Conservation (phyloP, 1,284 basidiomycete species). For the Meripilus lineatus region DNA sequence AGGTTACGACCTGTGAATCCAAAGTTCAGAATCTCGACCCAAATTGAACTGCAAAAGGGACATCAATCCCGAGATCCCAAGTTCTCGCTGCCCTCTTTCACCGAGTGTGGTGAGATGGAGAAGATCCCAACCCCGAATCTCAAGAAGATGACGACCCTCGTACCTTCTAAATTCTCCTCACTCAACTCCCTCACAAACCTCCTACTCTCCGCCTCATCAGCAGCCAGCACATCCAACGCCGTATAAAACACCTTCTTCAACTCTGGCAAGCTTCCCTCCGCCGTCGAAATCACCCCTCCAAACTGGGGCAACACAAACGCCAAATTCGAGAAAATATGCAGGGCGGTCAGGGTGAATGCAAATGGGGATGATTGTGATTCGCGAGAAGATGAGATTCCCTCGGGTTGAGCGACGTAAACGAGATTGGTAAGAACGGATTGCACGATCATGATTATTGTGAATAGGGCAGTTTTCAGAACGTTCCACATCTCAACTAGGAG, state of each 20-base stretch:
- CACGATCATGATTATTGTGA: conserved; percentile 62
- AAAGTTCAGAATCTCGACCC: not conserved
- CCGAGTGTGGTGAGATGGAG: not conserved
- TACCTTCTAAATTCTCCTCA: conserved; percentile 16
- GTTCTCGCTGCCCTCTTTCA: not conserved
- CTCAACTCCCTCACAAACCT: conserved; percentile 38
- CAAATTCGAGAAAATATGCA: conserved; percentile 56
- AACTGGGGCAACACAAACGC: conserved; percentile 71
- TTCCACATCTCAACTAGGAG: conserved; percentile 50
- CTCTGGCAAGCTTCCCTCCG: conserved; percentile 50
- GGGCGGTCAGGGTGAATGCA: conserved; percentile 41
- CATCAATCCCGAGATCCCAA: not conserved
- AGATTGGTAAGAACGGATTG: conserved; percentile 53
- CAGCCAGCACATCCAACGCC: conserved; percentile 63
- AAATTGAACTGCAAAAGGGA: not conserved
- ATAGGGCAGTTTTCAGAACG: conserved; percentile 64
- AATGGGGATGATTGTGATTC: conserved; percentile 7
- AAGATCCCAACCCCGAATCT: not conserved
- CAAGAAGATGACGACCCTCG: not conserved
- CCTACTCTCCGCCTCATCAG: conserved; percentile 36
- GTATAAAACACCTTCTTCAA: conserved; percentile 68
- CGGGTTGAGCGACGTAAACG: conserved; percentile 42
- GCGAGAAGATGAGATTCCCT: conserved; percentile 4
- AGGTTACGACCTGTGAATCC: not conserved
- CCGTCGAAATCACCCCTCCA: conserved; percentile 57